Evolutionary conservation across 495 filamentous ascomycete genomes (phyloP).

Genomic region (Aspergillus avenaceus): DNA sequence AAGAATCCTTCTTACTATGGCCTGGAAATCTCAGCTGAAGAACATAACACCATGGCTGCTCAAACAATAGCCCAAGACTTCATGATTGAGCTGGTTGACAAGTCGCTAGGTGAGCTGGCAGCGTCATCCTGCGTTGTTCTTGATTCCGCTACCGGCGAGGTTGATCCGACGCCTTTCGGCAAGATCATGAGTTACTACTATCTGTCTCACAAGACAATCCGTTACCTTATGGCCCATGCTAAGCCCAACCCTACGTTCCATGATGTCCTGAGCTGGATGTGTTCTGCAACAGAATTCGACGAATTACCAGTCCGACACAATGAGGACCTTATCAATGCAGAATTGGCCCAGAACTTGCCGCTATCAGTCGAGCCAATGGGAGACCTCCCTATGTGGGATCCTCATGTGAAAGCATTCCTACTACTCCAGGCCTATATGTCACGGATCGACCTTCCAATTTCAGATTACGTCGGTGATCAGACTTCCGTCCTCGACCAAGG

Average conservation of each 20-base stretch:
- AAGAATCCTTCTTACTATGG: slow-evolving; percentile 99
- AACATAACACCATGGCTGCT: slow-evolving; percentile 84
- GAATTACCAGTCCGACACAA: slow-evolving; percentile 98
- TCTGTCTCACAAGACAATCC: slow-evolving; percentile 91
- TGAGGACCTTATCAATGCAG: slow-evolving; percentile 95
- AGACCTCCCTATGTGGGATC: slow-evolving; percentile 90
- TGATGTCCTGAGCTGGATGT: slow-evolving; percentile 92
- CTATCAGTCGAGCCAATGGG: slow-evolving; percentile 63
- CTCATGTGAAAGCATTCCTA: slow-evolving; percentile 94
- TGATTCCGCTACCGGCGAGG: slow-evolving; percentile 75
- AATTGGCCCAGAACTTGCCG: slow-evolving; percentile 77
- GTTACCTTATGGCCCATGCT: slow-evolving; percentile 70
- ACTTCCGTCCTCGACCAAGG: slow-evolving; percentile 87
- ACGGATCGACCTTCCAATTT: slow-evolving; percentile 85
- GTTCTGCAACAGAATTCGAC: slow-evolving; percentile 88
- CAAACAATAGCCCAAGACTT: slow-evolving; percentile 84
- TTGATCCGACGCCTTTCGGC: slow-evolving; percentile 83
- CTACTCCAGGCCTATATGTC: slow-evolving; percentile 94
- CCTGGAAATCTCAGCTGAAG: slow-evolving; percentile 87
- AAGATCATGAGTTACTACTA: slow-evolving; percentile 99
- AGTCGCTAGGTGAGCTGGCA: slow-evolving; percentile 73
- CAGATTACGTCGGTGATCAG: slow-evolving; percentile 96
- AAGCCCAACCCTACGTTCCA: slow-evolving; percentile 74
- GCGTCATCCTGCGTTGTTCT: slow-evolving; percentile 78
- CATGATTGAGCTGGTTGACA: slow-evolving; percentile 87